Evolutionary conservation across 2,329 filamentous ascomycete species (phyloP), one percentile per base, ranked within the genome.

Genomic region (Apiospora kogelbergensis): DNA sequence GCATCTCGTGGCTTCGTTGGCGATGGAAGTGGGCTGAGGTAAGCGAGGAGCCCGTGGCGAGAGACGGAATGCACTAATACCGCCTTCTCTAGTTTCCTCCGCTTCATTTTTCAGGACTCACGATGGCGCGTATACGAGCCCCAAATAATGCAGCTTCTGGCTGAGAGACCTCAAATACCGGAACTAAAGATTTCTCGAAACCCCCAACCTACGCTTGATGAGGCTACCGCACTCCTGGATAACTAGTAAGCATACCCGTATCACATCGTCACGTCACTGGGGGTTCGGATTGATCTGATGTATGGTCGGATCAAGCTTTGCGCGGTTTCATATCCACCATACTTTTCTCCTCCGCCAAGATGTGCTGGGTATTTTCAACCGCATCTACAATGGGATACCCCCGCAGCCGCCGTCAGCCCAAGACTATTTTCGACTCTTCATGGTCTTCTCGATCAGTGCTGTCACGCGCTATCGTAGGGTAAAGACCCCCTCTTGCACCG

Each of bases 391-490:
- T 6, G 20, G 60, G 3, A 20, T n/a, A 1, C 22, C 60, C 9
- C 30, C 42, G n/a, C n/a, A 65, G 9, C 37, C 57, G 30, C 48
- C 70, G 7, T 24, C 65, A 70, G 20, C 13, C n/a, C 77, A 81
- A 53, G 78, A 81, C 63, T 68, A 77, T 0, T 82, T 80, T 68
- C 74, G 77, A 0, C 68, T 78, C 2, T 80, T 79, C 63, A 81
- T 82, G 77, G 76, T 82, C 0, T 75, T 80, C 44, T 80, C 80
- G 0, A 77, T 82, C 3, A 78, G 78, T 1, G 76, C 80, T 0
- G 76, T 82, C 15, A 76, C 79, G 10, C 72, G 77, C 0, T 79
- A 79, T 68, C 76, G 80, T 5, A 74, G 26, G 53, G 53, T 37
- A 60, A 37, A 20, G 37, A 57, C 33, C 37, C 30, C 30, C 37